Evolutionary conservation across 139 green algal genomes (phyloP).

Genomic region (Pleodorina starrii): DNA sequence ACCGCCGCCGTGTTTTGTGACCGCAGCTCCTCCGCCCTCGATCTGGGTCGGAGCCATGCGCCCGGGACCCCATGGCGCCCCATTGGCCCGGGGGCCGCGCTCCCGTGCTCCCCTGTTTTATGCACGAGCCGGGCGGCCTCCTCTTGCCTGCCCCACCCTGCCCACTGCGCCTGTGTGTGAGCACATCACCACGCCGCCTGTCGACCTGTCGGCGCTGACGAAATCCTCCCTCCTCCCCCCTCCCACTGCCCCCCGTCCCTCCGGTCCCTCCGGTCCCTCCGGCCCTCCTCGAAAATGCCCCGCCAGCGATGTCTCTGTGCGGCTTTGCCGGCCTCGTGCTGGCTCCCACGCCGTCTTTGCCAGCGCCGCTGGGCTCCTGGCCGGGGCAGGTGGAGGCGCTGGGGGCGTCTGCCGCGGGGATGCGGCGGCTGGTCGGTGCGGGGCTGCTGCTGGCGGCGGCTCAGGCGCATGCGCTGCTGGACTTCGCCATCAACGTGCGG

Average conservation of each 20-base stretch:
- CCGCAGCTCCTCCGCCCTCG: too few relatives aligned
- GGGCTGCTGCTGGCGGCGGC: conserved; percentile 38
- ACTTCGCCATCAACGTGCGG: not conserved
- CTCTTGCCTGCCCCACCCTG: too few relatives aligned
- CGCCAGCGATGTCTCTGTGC: not conserved
- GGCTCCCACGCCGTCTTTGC: not conserved
- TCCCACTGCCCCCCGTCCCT: not conserved
- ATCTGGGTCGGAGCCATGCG: too few relatives aligned
- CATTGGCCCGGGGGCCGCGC: too few relatives aligned
- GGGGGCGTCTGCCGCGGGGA: not conserved
- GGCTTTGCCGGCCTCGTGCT: not conserved
- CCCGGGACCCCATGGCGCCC: too few relatives aligned
- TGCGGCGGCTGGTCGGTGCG: conserved; percentile 9
- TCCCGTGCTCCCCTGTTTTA: too few relatives aligned
- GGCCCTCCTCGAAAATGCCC: not conserved
- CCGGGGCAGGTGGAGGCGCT: not conserved
- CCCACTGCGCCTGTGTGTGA: too few relatives aligned
- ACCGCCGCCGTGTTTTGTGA: too few relatives aligned
- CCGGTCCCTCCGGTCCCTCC: not conserved
- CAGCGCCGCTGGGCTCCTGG: conserved; percentile 14
- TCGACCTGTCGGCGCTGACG: too few relatives aligned
- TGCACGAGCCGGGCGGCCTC: too few relatives aligned
- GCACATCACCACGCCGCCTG: too few relatives aligned
- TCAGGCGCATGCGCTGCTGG: conserved; percentile 32
- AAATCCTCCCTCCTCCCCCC: too few relatives aligned